Percentiles rank a stretch among this genome's conserved stretches.
These are phyloP conservation scores for Penicillium daleae DNA, from an alignment of 495 filamentous ascomycete genomes.

Conservation along the genomic window DNA sequence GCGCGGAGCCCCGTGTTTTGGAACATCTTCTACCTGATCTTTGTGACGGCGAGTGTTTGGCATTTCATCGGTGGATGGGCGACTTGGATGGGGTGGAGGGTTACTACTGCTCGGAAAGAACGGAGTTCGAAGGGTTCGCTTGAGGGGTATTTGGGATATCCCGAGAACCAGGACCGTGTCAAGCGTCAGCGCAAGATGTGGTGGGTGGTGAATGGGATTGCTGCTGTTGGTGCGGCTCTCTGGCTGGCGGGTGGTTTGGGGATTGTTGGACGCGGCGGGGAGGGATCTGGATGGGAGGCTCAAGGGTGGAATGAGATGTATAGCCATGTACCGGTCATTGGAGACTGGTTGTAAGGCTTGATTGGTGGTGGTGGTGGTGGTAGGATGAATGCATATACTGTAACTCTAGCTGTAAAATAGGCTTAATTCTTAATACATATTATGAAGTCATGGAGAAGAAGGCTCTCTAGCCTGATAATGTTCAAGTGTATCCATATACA, in stretches of 20 bases:
- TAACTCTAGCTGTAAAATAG: constrained; percentile 15
- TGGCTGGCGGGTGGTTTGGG: constrained; percentile 85
- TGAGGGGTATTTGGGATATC: constrained; percentile 40
- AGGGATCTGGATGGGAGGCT: constrained; percentile 74
- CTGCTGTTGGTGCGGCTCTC: constrained; percentile 57
- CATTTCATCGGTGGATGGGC: constrained; percentile 86
- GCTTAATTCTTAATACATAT: constrained; percentile 10
- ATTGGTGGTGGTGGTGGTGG: background rate
- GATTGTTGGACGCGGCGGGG: constrained; percentile 73
- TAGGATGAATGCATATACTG: constrained; percentile 14
- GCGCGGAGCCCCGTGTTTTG: constrained; percentile 65
- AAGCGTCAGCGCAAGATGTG: constrained; percentile 61
- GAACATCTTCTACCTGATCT: constrained; percentile 65
- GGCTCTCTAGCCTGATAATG: too few relatives aligned
- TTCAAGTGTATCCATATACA: too few relatives aligned
- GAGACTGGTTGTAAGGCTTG: constrained; percentile 48
- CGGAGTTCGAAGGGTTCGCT: constrained; percentile 38
- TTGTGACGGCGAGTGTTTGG: constrained; percentile 71
- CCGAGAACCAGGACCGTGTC: constrained; percentile 44
- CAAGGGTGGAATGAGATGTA: constrained; percentile 76
- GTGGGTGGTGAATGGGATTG: constrained; percentile 68
- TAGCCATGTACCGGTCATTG: constrained; percentile 55
- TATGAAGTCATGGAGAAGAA: background rate
- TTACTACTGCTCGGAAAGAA: constrained; percentile 45
- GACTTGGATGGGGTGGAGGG: constrained; percentile 65